These are phyloP conservation scores for Mortierella claussenii DNA, from an alignment of 192 early-diverging fungal genomes.

Conservation along the genomic window DNA sequence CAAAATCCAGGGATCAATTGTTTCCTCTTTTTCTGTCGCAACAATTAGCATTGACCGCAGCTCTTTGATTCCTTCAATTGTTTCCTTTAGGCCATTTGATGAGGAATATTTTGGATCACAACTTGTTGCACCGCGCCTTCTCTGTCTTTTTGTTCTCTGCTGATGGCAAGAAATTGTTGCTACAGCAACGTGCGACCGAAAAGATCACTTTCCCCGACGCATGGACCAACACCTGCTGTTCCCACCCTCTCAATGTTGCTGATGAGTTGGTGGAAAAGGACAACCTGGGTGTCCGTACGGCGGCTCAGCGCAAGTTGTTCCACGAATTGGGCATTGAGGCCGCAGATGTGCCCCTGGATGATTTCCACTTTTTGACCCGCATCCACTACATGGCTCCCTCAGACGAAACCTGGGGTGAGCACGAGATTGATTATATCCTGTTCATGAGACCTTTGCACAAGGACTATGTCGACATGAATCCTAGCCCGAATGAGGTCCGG, in stretches of 20 bases:
- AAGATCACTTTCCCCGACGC: constrained; percentile 98
- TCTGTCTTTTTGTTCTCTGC: constrained; percentile 95
- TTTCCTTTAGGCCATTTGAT: constrained; percentile 98
- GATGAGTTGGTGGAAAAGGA: constrained; percentile 83
- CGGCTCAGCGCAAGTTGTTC: constrained; percentile 93
- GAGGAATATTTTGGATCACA: constrained; percentile 85
- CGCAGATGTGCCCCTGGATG: constrained; percentile 82
- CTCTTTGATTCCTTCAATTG: not conserved
- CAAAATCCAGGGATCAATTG: no score
- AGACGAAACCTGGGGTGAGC: constrained; percentile 98
- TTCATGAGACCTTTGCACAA: constrained; percentile 76
- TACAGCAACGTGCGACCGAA: constrained; percentile 95
- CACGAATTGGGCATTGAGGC: constrained; percentile 94
- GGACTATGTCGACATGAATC: constrained; percentile 71
- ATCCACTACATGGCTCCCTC: constrained; percentile 98
- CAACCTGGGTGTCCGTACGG: constrained; percentile 81
- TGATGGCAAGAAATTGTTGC: constrained; percentile 79
- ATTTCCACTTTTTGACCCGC: constrained; percentile 90
- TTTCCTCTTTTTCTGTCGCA: not conserved
- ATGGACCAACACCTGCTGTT: constrained; percentile 99
- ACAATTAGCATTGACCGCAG: not conserved
- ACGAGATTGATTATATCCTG: constrained; percentile 98
- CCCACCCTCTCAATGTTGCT: constrained; percentile 88
- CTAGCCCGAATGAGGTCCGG: constrained; percentile 94
- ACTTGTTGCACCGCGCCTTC: constrained; percentile 96